A percentile compares a stretch with the other conserved stretches of the same genome.
These are phyloP conservation scores for Endocalyx cinctus DNA, from an alignment of 2,329 filamentous ascomycete species.

Conservation along the genomic window DNA sequence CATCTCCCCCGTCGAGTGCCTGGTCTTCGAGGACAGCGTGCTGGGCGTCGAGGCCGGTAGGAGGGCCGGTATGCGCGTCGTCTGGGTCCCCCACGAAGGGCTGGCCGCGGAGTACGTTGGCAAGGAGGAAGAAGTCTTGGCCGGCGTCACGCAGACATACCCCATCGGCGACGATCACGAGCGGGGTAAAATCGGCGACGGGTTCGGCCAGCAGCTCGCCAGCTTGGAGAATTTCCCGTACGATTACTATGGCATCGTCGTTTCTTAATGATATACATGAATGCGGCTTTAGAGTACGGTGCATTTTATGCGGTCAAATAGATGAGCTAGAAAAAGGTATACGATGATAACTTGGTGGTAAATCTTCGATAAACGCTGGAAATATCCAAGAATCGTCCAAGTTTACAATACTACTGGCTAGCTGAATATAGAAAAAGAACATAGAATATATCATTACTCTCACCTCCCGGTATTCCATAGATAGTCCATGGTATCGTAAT, in stretches of 20 bases:
- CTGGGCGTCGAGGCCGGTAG: constrained; percentile 66
- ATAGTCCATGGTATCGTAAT: no score
- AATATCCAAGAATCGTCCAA: no score
- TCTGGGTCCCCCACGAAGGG: constrained; percentile 66
- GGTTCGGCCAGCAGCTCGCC: constrained; percentile 30
- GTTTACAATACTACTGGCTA: no score
- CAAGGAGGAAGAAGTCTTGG: constrained; percentile 23
- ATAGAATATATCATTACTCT: no score
- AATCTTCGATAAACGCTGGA: no score
- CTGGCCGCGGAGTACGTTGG: constrained; percentile 36
- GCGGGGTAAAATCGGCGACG: constrained; percentile 31
- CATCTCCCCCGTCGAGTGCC: constrained; percentile 60
- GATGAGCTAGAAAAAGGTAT: no score
- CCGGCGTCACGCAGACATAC: constrained; percentile 23
- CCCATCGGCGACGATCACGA: constrained; percentile 26
- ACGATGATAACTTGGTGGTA: no score
- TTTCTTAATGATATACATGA: constrained; percentile 1
- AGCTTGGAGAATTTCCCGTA: constrained; percentile 35
- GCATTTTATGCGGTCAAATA: no score
- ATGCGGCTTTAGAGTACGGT: no score
- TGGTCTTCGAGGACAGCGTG: constrained; percentile 72
- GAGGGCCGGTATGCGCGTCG: constrained; percentile 67
- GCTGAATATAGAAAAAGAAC: no score
- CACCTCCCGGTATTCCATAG: no score
- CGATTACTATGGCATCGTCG: constrained; percentile 29